These are phyloP conservation scores for Aspergillus brunneoviolaceus DNA, from an alignment of 2,329 filamentous ascomycete species.

Conservation along the genomic window DNA sequence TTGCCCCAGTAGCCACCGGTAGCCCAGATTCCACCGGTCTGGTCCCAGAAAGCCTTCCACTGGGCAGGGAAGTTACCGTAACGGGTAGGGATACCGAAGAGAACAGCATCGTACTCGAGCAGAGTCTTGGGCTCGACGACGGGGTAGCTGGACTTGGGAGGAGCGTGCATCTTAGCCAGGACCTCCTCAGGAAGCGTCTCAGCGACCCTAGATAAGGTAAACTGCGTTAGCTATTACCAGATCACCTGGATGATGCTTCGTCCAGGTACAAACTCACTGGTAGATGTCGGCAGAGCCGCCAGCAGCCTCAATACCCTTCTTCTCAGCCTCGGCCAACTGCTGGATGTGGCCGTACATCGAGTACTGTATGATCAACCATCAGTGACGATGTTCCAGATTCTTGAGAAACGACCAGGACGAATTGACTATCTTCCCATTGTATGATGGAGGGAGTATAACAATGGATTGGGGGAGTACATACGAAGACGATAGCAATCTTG, in stretches of 20 bases:
- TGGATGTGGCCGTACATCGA: constrained; percentile 92
- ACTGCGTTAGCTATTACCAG: constrained; percentile 11
- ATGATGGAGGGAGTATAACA: constrained; percentile 1
- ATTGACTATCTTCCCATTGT: neutral
- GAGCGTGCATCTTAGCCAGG: constrained; percentile 86
- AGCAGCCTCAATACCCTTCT: constrained; percentile 82
- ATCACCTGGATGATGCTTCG: neutral
- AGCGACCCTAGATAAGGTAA: constrained; percentile 55
- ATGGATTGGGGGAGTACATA: constrained; percentile 48
- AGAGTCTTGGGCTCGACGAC: constrained; percentile 63
- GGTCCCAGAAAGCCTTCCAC: constrained; percentile 86
- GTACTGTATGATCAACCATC: constrained; percentile 58
- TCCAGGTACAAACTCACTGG: constrained; percentile 58
- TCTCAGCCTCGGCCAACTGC: constrained; percentile 82
- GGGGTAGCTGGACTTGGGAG: constrained; percentile 68
- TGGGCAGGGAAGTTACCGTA: constrained; percentile 97
- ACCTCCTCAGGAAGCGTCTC: constrained; percentile 88
- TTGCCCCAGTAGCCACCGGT: constrained; percentile 79
- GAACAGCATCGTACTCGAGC: constrained; percentile 78
- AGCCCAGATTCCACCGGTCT: constrained; percentile 81
- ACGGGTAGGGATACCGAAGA: constrained; percentile 91
- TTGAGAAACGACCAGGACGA: neutral
- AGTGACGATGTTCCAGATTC: neutral
- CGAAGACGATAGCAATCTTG: constrained; percentile 88
- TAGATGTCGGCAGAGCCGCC: constrained; percentile 79